Percentiles rank a stretch among this genome's conserved stretches.
These are phyloP conservation scores for Babesia ovis DNA, from an alignment of 169 alveolate genomes.

Conservation along the genomic window DNA sequence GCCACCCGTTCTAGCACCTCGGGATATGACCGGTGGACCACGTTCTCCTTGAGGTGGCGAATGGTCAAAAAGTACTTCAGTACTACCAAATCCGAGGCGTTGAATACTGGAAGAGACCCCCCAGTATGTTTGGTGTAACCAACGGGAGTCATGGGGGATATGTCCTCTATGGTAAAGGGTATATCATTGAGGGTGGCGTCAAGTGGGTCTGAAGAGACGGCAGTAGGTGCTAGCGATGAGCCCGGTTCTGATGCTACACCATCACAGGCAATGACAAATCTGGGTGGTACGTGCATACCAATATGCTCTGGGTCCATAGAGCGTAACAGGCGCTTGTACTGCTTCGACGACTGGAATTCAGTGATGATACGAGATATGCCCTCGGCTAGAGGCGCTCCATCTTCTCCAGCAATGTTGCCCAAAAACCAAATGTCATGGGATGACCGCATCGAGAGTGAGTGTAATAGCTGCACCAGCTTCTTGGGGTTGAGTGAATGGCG, in stretches of 20 bases:
- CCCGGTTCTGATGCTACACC: slow-evolving; percentile 72
- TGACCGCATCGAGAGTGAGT: slow-evolving; percentile 2
- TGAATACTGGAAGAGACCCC: background rate
- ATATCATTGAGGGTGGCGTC: slow-evolving; percentile 53
- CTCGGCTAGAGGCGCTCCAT: slow-evolving; percentile 44
- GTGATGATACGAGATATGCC: slow-evolving; percentile 76
- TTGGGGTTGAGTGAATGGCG: slow-evolving; percentile 7
- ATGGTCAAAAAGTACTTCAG: slow-evolving; percentile 63
- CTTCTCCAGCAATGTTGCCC: slow-evolving; percentile 9
- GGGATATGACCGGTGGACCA: slow-evolving; percentile 60
- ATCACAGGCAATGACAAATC: slow-evolving; percentile 79
- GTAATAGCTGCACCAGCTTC: background rate
- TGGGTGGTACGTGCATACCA: slow-evolving; percentile 81
- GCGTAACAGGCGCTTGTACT: slow-evolving; percentile 71
- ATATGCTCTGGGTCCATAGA: slow-evolving; percentile 73
- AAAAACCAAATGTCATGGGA: background rate
- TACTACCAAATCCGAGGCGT: background rate
- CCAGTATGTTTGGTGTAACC: background rate
- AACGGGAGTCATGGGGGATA: slow-evolving; percentile 8
- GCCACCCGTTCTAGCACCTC: slow-evolving; percentile 51
- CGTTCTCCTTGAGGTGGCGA: slow-evolving; percentile 14
- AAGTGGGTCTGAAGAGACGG: slow-evolving; percentile 46
- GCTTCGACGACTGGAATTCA: slow-evolving; percentile 68
- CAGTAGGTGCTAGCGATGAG: slow-evolving; percentile 45
- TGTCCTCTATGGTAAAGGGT: slow-evolving; percentile 29